Percentiles rank a stretch among this genome's conserved stretches.
Conservation (phyloP, 2,329 filamentous ascomycete genomes). For the Graphium sp. region DNA sequence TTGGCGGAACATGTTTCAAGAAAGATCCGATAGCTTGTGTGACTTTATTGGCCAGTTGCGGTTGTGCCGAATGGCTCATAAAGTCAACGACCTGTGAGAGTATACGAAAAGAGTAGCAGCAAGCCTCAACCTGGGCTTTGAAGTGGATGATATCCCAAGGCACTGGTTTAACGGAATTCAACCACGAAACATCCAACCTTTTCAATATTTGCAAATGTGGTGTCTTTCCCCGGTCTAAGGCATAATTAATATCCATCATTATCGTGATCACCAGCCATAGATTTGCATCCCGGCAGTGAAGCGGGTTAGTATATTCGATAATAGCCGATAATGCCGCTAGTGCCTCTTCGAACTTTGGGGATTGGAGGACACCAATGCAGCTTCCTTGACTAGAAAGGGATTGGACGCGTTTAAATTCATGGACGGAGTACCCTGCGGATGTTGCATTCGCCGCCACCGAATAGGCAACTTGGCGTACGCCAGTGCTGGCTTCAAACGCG, state of each 20-base stretch:
- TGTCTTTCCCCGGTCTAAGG: constrained; percentile 12
- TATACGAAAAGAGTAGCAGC: constrained; percentile 20
- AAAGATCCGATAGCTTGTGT: background rate
- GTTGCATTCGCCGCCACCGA: no score
- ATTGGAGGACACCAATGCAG: constrained; percentile 7
- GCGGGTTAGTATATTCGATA: no score
- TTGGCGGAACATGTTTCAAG: no score
- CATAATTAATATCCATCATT: constrained; percentile 5
- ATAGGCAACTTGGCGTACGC: constrained; percentile 36
- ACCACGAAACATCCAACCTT: constrained; percentile 1
- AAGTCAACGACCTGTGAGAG: constrained; percentile 20
- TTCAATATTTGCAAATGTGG: constrained; percentile 3
- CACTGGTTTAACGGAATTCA: constrained; percentile 11
- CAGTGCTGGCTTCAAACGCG: constrained; percentile 36
- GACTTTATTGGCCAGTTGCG: background rate
- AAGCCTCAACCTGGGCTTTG: constrained; percentile 38
- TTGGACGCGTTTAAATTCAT: no score
- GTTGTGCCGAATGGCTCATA: background rate
- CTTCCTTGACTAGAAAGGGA: constrained; percentile 4
- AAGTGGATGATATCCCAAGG: constrained; percentile 46
- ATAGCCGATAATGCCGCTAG: no score
- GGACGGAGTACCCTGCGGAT: no score
- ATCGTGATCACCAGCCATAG: constrained; percentile 5
- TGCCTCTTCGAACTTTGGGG: constrained; percentile 13
- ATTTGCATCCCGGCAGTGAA: no score